These are phyloP conservation scores for Yamadazyma jaroonii DNA, from an alignment of 1,139 yeast species.

Conservation along the genomic window DNA sequence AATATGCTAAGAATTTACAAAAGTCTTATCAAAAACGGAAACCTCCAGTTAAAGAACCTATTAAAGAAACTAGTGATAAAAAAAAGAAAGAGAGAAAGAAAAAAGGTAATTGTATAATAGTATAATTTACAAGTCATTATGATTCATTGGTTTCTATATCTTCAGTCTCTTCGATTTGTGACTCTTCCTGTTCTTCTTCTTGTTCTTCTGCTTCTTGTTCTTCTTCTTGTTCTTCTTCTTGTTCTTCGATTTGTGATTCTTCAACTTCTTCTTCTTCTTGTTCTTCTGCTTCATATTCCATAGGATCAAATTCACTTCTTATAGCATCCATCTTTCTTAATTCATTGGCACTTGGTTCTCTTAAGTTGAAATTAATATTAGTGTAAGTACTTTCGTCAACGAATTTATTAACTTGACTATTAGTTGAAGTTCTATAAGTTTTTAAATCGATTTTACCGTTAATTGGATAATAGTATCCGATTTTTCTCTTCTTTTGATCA, in stretches of 20 bases:
- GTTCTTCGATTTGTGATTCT: constrained; percentile 15
- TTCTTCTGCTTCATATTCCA: constrained; percentile 60
- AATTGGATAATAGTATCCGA: constrained; percentile 77
- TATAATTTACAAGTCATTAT: constrained; percentile 14
- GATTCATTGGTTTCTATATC: constrained; percentile 1
- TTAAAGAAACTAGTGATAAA: neutral
- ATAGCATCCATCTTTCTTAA: constrained; percentile 62
- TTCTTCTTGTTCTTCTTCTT: constrained; percentile 12
- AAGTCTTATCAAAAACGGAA: constrained; percentile 11
- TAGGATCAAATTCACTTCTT: constrained; percentile 74
- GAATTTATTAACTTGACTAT: constrained; percentile 48
- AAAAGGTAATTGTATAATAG: constrained; percentile 19
- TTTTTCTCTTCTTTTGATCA: constrained; percentile 43
- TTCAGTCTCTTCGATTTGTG: constrained; percentile 4
- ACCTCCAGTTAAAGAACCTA: constrained; percentile 12
- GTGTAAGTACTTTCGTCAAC: constrained; percentile 52
- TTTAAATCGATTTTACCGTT: constrained; percentile 77
- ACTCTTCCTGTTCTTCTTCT: constrained; percentile 13
- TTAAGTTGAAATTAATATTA: constrained; percentile 55
- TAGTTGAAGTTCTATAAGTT: constrained; percentile 64
- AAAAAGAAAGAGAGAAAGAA: constrained; percentile 10
- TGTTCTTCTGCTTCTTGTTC: constrained; percentile 33
- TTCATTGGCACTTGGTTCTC: constrained; percentile 75
- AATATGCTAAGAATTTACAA: constrained; percentile 50
- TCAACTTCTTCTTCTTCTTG: constrained; percentile 30